Percentiles rank a stretch among this genome's conserved stretches.
phyloP scores from a whole-genome alignment of 352 stramenopile species.

The Globisporangium nodosum region DNA sequence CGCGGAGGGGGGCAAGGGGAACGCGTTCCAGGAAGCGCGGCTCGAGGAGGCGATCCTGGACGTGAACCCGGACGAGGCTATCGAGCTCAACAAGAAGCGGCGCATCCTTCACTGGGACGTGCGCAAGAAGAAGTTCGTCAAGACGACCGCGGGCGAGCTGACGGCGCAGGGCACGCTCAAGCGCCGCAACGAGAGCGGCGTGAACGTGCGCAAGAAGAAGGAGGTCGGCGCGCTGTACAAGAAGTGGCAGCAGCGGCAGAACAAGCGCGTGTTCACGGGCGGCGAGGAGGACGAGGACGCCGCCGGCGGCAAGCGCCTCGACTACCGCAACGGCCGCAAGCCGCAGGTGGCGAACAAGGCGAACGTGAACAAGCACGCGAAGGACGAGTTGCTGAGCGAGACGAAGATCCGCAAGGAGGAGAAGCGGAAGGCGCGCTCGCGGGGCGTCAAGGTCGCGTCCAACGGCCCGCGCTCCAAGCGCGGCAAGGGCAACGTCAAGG shows the following conservation, averaged over 20 bases:
- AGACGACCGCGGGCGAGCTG: conserved; percentile 89
- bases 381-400: conserved; percentile 74
- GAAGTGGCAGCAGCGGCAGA: conserved; percentile 91
- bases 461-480: conserved; percentile 23
- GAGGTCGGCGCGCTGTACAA: conserved; percentile 90
- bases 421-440: conserved; percentile 76
- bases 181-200: conserved; percentile 81
- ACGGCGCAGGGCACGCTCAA: conserved; percentile 77
- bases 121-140: conserved; percentile 96
- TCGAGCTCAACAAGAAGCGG: conserved; percentile 97
- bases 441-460: conserved; percentile 57
- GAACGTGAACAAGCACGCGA: conserved; percentile 72
- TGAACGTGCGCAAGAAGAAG: conserved; percentile 81
- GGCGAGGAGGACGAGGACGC: conserved; percentile 68
- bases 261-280: conserved; percentile 76
- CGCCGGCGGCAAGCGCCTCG: conserved; percentile 35
- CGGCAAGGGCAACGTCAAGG: conserved; percentile 35
- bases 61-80: conserved; percentile 97
- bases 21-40: conserved; percentile 73
- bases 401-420: conserved; percentile 83
- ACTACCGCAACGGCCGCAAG: conserved; percentile 81
- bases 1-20: conserved; percentile 71
- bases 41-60: conserved; percentile 97
- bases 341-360: conserved; percentile 36
- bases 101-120: conserved; percentile 98